phyloP scores from a whole-genome alignment of 2,329 filamentous ascomycete species.

The Penicillium sp. region DNA sequence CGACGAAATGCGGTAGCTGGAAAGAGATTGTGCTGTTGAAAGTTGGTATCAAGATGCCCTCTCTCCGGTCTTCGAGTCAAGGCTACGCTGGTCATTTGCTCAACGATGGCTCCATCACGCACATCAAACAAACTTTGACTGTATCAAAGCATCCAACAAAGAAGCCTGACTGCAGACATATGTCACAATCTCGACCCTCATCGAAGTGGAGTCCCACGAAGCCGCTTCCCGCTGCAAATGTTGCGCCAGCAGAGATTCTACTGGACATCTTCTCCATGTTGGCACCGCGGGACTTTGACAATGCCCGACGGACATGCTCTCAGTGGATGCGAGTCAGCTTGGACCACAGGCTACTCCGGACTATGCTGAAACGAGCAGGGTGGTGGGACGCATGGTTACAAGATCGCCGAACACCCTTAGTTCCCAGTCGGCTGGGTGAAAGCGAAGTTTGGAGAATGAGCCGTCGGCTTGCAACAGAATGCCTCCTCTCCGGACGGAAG shows the following conservation, averaged over 20 bases:
- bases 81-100: not conserved
- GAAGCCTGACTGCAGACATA: not conserved
- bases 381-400: slow-evolving; percentile 48
- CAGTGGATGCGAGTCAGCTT: slow-evolving; percentile 58
- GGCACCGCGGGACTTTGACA: slow-evolving; percentile 54
- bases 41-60: slow-evolving; percentile 1
- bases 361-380: slow-evolving; percentile 55
- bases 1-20: not conserved
- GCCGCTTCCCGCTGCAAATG: slow-evolving; percentile 31
- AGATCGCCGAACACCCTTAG: slow-evolving; percentile 27
- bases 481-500: slow-evolving; percentile 42
- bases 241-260: slow-evolving; percentile 49
- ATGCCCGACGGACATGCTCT: slow-evolving; percentile 58
- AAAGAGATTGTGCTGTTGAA: not conserved
- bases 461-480: slow-evolving; percentile 49
- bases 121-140: not conserved
- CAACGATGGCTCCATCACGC: not conserved
- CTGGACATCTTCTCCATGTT: slow-evolving; percentile 48
- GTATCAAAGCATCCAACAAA: not conserved
- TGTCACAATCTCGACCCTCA: not conserved
- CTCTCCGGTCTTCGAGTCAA: not conserved
- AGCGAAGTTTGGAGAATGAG: slow-evolving; percentile 43
- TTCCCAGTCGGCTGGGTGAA: slow-evolving; percentile 37
- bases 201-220: not conserved
- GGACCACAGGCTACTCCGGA: slow-evolving; percentile 48